Percentiles rank a stretch among this genome's conserved stretches.
These are phyloP conservation scores for Tilletia horrida DNA, from an alignment of 1,284 basidiomycete species.

Conservation along the genomic window DNA sequence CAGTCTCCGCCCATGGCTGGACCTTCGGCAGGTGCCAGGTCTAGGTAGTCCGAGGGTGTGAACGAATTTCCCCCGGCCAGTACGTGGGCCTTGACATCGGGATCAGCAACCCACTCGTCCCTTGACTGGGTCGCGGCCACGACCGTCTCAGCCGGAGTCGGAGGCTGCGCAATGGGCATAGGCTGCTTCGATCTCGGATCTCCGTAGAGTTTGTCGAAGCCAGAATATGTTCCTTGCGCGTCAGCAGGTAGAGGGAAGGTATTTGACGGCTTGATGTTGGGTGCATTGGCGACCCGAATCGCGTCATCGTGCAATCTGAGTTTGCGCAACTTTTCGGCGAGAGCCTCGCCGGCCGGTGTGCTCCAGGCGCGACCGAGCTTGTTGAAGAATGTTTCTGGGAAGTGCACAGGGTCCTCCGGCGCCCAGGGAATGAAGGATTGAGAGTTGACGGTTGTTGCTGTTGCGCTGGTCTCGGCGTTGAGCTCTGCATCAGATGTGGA, in stretches of 20 bases:
- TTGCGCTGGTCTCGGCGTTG: slow-evolving; percentile 5
- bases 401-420: slow-evolving; percentile 47
- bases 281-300: neutral
- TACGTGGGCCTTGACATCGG: slow-evolving; percentile 32
- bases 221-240: slow-evolving; percentile 31
- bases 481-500: neutral
- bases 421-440: slow-evolving; percentile 50
- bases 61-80: slow-evolving; percentile 45
- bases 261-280: slow-evolving; percentile 15
- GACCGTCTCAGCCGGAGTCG: slow-evolving; percentile 42
- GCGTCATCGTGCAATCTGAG: neutral
- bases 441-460: slow-evolving; percentile 34
- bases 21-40: slow-evolving; percentile 43
- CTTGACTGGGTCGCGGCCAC: slow-evolving; percentile 27
- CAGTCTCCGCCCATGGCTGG: slow-evolving; percentile 47
- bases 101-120: slow-evolving; percentile 34
- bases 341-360: slow-evolving; percentile 34
- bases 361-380: slow-evolving; percentile 14
- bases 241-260: slow-evolving; percentile 23
- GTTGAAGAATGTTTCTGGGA: slow-evolving; percentile 24
- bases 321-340: slow-evolving; percentile 26
- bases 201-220: slow-evolving; percentile 19
- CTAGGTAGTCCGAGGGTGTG: slow-evolving; percentile 48
- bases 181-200: slow-evolving; percentile 28
- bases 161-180: slow-evolving; percentile 47